phyloP scores from a whole-genome alignment of 345 rosid species.

The Turritis glabra region DNA sequence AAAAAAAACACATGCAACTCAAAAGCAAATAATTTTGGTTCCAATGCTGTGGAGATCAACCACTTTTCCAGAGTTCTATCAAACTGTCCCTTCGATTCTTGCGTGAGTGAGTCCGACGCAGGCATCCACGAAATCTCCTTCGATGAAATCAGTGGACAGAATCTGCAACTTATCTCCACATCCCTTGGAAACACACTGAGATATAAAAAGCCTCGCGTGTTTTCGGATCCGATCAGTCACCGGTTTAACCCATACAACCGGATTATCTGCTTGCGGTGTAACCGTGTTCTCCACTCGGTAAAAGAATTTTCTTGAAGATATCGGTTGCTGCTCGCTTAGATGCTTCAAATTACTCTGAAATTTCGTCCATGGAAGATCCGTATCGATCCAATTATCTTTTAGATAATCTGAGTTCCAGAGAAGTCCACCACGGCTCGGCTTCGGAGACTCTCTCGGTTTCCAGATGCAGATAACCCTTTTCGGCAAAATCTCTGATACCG shows the following conservation, averaged over 20 bases:
- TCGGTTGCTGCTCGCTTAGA: conserved; percentile 55
- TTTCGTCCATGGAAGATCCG: conserved; percentile 80
- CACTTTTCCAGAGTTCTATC: too few species aligned
- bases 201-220: conserved; percentile 70
- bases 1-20: too few species aligned
- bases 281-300: conserved; percentile 83
- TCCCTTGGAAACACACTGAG: conserved; percentile 57
- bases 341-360: conserved; percentile 67
- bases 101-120: conserved; percentile 70
- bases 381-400: conserved; percentile 78
- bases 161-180: conserved; percentile 63
- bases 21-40: too few species aligned
- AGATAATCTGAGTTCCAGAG: conserved; percentile 68
- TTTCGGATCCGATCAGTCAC: conserved; percentile 65
- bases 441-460: conserved; percentile 73
- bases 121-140: conserved; percentile 78
- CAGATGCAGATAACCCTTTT: conserved; percentile 76
- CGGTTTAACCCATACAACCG: conserved; percentile 70
- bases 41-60: too few species aligned
- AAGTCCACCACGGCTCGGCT: conserved; percentile 56
- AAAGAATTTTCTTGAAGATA: conserved; percentile 57
- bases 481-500: conserved; percentile 63
- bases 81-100: conserved; percentile 58
- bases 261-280: conserved; percentile 75
- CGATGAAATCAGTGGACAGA: conserved; percentile 79